Evolutionary conservation across 2,329 filamentous ascomycete species (phyloP), one percentile per base, ranked within the genome.

Genomic region (Aspergillus phoenicis): DNA sequence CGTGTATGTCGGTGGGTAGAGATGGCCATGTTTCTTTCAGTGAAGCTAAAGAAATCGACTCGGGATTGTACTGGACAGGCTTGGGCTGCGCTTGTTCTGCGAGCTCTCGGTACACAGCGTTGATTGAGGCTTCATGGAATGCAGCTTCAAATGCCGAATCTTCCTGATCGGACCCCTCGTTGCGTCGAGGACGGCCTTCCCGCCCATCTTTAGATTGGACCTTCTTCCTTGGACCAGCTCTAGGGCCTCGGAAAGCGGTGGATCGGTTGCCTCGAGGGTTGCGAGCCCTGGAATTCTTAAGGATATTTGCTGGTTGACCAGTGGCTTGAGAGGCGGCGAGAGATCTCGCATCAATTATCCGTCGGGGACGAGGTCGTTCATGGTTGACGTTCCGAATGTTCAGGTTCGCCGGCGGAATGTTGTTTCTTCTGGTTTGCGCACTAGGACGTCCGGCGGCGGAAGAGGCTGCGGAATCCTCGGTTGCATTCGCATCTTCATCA

Each of bases 11-110:
- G 2, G 73, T 73, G 1, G 77, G 75, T 8, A 79, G 60, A 28
- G 75, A 70, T 20, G 77, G 77, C 77, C 77, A 79, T 10, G 76
- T 79, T 28, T 75, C 68, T 53, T 66, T 70, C 57, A 79, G 52
- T 38, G 68, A 71, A 15, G 71, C 68, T 30, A 72, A 64, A 36
- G 69, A 67, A 59, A 76, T 73, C 5, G 70, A 63, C 20, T 70
- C 63, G 13, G 77, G 77, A 45, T 70, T 68, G 57, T 78, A 79
- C 17, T 71, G 74, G 54, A 71, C 66, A 10, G 76, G 71, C 10
- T 62, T 64, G n/a, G 72, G 70, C 5, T 67, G 72, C 7, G 69
- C 64, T 60, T 72, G 68, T 26, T 73, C 62, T 17, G 68, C 60
- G 38, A 76, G 68, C 30, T 77, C 72, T 49, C 61, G 60, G 28